Evolutionary conservation across 1,139 yeast genomes (phyloP), one percentile per base, ranked within the genome.

Genomic region (Magnusiomyces tetraspermus): DNA sequence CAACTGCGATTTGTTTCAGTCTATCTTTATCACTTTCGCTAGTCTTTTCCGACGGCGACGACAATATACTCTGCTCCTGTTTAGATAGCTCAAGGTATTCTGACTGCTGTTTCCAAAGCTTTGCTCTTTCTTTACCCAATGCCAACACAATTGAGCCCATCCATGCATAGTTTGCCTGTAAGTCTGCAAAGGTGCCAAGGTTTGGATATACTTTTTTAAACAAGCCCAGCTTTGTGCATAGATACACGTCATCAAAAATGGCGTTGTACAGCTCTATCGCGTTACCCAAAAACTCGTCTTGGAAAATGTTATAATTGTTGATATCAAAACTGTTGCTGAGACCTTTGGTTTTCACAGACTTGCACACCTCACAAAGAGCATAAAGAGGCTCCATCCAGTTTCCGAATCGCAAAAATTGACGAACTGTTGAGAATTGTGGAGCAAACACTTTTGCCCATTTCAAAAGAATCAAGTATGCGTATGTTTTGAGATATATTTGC

Each of bases 331-430:
- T 28, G 33, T 11, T 28, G n/a, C n/a, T n/a, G n/a, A n/a, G n/a
- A n/a, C n/a, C 11, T 28, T 28, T n/a, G n/a, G n/a, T n/a, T n/a
- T n/a, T n/a, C n/a, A n/a, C n/a, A n/a, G n/a, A n/a, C n/a, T n/a
- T n/a, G n/a, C n/a, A n/a, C n/a, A n/a, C n/a, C n/a, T n/a, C n/a
- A n/a, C n/a, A n/a, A n/a, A 52, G 47, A 10, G 36, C 38, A 21
- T 30, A 28, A 5, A 54, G 53, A 0, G 62, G 56, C 36, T 57
- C 59, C 49, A 65, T 37, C 68, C 68, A 66, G 57, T 66, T 65
- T 23, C 67, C 68, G 22, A 67, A 54, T 33, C 67, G 61, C 49
- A 67, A 62, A 43, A 65, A 57, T 42, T 65, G 63, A 36, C 70
- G 60, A 45, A 66, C 66, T 57, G 59, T 58, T 23, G 68, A 63